phyloP scores from a whole-genome alignment of 345 rosid genomes.

The Durio zibethinus region DNA sequence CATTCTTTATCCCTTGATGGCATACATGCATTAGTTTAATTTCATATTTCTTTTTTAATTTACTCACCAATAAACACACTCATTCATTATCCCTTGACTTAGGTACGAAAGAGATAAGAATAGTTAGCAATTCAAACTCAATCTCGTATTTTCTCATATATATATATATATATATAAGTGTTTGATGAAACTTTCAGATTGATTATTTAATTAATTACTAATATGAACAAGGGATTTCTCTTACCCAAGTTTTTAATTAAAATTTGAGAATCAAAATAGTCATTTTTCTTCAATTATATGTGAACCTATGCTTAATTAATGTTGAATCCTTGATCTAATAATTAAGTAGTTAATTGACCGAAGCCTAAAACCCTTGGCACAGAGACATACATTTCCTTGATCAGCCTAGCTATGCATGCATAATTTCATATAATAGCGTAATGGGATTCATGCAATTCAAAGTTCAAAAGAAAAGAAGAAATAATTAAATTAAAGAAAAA shows the following conservation, averaged over 20 bases:
- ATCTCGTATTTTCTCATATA: too few species aligned
- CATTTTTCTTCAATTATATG: neutral
- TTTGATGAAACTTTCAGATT: neutral
- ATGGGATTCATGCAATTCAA: neutral
- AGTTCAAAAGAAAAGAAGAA: neutral
- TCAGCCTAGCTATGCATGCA: neutral
- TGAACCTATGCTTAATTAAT: neutral
- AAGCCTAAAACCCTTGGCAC: neutral
- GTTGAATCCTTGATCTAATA: neutral
- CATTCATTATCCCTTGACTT: too few species aligned
- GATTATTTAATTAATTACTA: too few species aligned
- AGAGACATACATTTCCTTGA: neutral
- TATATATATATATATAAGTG: too few species aligned
- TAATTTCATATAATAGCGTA: neutral
- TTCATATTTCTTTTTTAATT: too few species aligned
- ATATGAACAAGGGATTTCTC: neutral
- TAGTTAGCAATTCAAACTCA: too few species aligned
- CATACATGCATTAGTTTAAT: too few species aligned
- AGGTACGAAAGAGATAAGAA: too few species aligned
- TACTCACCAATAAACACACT: too few species aligned
- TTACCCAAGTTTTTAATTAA: neutral
- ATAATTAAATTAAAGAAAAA: neutral
- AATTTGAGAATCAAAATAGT: neutral
- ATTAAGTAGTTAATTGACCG: neutral
- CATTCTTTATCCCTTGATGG: too few species aligned